Percentiles rank a stretch among this genome's conserved stretches.
Conservation (phyloP, 495 filamentous ascomycete genomes). For the Xylaria sp. region DNA sequence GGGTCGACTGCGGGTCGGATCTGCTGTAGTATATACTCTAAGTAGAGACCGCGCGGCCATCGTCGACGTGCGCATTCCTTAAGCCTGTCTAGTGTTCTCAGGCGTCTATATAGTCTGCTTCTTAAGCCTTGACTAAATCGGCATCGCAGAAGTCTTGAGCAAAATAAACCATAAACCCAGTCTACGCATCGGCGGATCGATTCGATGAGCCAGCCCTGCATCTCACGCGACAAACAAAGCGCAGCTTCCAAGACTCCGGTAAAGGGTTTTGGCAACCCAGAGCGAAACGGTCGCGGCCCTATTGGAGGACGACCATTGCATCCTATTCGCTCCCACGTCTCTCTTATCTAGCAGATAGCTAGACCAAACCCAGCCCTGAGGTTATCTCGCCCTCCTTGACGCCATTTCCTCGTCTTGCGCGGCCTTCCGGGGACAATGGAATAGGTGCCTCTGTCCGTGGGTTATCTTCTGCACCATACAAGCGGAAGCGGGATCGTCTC, state of each 20-base stretch:
- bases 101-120: background rate
- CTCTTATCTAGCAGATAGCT: slow-evolving; percentile 25
- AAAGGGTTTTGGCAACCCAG: background rate
- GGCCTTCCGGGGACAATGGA: slow-evolving; percentile 8
- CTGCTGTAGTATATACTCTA: background rate
- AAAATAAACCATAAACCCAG: no score
- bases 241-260: slow-evolving; percentile 8
- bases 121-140: slow-evolving; percentile 19
- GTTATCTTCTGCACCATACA: slow-evolving; percentile 26
- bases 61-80: background rate
- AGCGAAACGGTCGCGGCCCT: slow-evolving; percentile 4
- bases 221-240: slow-evolving; percentile 11
- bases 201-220: slow-evolving; percentile 15
- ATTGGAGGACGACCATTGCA: slow-evolving; percentile 13
- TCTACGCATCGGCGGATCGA: background rate
- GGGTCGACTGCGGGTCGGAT: background rate
- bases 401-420: slow-evolving; percentile 13
- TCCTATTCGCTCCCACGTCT: slow-evolving; percentile 26
- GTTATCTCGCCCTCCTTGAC: slow-evolving; percentile 25
- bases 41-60: background rate
- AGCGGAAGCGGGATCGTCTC: slow-evolving; percentile 27
- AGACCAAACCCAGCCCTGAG: slow-evolving; percentile 11
- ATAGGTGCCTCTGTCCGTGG: background rate
- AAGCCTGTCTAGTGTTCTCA: background rate
- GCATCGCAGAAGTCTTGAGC: background rate